Conservation (phyloP, 257 asterid genomes). For the Fraxinus excelsior region DNA sequence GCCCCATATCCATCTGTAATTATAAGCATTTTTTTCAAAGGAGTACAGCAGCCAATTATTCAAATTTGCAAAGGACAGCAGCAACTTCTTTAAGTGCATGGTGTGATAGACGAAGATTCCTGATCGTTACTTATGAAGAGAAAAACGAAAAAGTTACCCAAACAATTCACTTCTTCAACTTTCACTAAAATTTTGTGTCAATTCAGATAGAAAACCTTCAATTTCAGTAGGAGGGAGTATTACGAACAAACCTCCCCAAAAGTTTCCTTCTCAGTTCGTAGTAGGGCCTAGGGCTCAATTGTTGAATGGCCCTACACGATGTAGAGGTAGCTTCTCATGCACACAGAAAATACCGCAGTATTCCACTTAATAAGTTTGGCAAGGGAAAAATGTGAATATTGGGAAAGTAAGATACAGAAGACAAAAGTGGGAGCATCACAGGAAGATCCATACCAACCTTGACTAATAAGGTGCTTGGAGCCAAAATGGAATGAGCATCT, state of each 20-base stretch:
- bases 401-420: not conserved
- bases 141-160: not conserved
- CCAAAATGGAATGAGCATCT: conserved; percentile 94
- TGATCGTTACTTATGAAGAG: not conserved
- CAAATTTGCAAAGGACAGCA: not conserved
- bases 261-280: not conserved
- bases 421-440: not conserved
- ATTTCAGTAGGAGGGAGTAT: not conserved
- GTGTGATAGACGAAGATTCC: not conserved
- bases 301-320: not conserved
- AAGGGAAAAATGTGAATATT: not conserved
- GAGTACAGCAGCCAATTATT: not conserved
- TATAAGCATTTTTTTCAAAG: not conserved
- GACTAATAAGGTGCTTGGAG: conserved; percentile 92
- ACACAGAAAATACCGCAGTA: conserved; percentile 2
- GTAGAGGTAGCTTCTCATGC: not conserved
- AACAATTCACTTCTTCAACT: not conserved
- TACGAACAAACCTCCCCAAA: not conserved
- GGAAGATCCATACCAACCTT: conserved; percentile 51
- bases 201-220: not conserved
- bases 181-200: not conserved
- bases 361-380: not conserved
- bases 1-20: not conserved
- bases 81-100: not conserved
- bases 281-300: not conserved